Evolutionary conservation across 1,284 basidiomycete species (phyloP).

Genomic region (Leccinum ponderosum): DNA sequence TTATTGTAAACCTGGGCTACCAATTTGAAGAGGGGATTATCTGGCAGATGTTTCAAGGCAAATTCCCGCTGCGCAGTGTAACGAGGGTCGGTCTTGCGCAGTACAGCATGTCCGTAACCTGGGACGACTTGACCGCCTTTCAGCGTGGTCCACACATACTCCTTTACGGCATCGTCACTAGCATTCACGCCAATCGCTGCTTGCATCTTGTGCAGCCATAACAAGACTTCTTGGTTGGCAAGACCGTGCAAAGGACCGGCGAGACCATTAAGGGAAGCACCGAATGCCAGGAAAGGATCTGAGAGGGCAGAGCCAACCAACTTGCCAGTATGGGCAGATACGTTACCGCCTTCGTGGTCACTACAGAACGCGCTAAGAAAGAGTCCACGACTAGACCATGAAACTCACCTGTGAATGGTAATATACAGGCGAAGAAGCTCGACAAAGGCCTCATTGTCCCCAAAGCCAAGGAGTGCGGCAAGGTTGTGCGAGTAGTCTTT

Average conservation of each 20-base stretch:
- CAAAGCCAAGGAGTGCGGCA: constrained; percentile 90
- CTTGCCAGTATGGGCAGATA: constrained; percentile 96
- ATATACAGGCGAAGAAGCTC: constrained; percentile 97
- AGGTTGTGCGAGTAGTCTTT: constrained; percentile 97
- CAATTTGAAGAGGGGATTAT: constrained; percentile 90
- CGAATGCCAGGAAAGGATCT: constrained; percentile 96
- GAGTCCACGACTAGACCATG: neutral
- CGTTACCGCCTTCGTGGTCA: constrained; percentile 98
- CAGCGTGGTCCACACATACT: constrained; percentile 93
- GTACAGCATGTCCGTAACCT: constrained; percentile 95
- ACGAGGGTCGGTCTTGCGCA: constrained; percentile 97
- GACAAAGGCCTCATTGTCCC: constrained; percentile 86
- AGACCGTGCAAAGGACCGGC: constrained; percentile 97
- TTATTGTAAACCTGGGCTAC: constrained; percentile 93
- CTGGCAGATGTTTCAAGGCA: constrained; percentile 84
- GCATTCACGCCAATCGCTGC: constrained; percentile 79
- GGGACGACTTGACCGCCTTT: constrained; percentile 92
- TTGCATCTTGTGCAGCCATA: constrained; percentile 92
- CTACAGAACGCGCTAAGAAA: constrained; percentile 37
- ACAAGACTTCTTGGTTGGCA: constrained; percentile 93
- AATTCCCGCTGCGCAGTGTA: constrained; percentile 96
- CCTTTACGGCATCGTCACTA: constrained; percentile 82
- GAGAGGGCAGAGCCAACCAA: constrained; percentile 97
- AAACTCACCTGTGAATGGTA: constrained; percentile 83
- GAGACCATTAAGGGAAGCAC: constrained; percentile 93